Conservation (phyloP, 495 filamentous ascomycete genomes). For the Pseudotulostoma volvatum region DNA sequence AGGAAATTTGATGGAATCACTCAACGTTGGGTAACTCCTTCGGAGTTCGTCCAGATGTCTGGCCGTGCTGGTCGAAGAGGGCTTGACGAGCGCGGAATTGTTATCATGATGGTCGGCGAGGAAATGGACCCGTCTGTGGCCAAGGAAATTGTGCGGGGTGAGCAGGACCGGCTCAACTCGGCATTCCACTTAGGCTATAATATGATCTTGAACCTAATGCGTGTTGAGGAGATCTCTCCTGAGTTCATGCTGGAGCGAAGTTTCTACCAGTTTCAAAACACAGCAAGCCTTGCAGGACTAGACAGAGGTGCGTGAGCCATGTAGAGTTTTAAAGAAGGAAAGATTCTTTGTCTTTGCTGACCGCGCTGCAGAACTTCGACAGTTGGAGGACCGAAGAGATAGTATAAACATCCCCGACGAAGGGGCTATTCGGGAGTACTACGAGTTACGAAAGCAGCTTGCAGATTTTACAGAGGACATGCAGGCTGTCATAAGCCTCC, state of each 20-base stretch:
- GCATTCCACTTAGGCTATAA: conserved; percentile 98
- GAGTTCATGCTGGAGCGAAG: conserved; percentile 94
- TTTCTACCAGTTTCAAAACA: conserved; percentile 96
- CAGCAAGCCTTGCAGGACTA: conserved; percentile 61
- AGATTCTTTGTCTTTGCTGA: conserved; percentile 15
- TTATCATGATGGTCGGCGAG: conserved; percentile 98
- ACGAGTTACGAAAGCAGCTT: conserved; percentile 67
- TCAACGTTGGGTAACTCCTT: conserved; percentile 74
- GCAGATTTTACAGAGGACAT: conserved; percentile 71
- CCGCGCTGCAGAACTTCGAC: conserved; percentile 40
- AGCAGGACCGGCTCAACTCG: conserved; percentile 92
- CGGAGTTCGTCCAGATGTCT: conserved; percentile 97
- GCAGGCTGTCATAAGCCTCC: conserved; percentile 75
- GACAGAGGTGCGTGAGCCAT: conserved; percentile 49
- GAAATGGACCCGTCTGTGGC: conserved; percentile 91
- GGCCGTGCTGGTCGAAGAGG: conserved; percentile 90
- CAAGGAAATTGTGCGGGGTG: conserved; percentile 85
- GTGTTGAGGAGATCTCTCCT: conserved; percentile 90
- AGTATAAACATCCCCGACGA: conserved; percentile 70
- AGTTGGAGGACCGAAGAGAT: conserved; percentile 54
- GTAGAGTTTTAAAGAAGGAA: not conserved
- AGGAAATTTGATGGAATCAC: conserved; percentile 83
- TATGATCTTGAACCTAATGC: conserved; percentile 91
- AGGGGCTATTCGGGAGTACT: conserved; percentile 77
- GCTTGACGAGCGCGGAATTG: conserved; percentile 93